Evolutionary conservation across 345 rosid genomes (phyloP).

Genomic region (Stellera chamaejasme): DNA sequence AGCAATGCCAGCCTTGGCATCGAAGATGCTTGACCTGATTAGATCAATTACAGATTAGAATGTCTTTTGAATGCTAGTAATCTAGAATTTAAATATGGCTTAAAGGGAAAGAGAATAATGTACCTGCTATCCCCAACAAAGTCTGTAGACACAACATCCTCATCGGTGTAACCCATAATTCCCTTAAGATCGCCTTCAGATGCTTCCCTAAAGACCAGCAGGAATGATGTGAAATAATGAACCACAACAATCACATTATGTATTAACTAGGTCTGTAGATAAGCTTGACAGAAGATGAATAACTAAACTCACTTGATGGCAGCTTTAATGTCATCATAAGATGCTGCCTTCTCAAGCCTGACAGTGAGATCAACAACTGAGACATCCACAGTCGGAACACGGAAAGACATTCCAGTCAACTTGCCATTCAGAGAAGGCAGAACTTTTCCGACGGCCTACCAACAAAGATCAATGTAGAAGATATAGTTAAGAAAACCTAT

Average conservation of each 20-base stretch:
- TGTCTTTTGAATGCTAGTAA: too few relatives aligned
- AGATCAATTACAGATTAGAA: neutral
- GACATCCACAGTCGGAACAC: constrained; percentile 86
- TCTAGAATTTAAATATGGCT: too few relatives aligned
- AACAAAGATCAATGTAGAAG: too few relatives aligned
- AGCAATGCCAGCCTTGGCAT: constrained; percentile 91
- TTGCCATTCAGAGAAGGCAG: constrained; percentile 71
- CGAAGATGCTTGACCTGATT: constrained; percentile 88
- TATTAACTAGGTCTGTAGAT: constrained; percentile 35
- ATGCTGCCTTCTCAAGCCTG: constrained; percentile 60
- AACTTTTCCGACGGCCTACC: constrained; percentile 80
- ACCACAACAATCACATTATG: neutral
- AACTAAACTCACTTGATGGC: constrained; percentile 44
- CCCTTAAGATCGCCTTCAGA: constrained; percentile 79
- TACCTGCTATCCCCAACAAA: constrained; percentile 78
- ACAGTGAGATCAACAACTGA: constrained; percentile 92
- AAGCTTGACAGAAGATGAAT: neutral
- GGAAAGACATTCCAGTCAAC: constrained; percentile 94
- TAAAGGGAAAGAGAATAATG: neutral
- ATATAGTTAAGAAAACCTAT: too few relatives aligned
- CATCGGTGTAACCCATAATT: constrained; percentile 74
- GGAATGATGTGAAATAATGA: neutral
- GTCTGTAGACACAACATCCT: constrained; percentile 84
- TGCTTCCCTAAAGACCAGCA: constrained; percentile 41
- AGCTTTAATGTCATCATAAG: constrained; percentile 63